These are phyloP conservation scores for Prunus armeniaca DNA, from an alignment of 306 rosid species.

Conservation along the genomic window DNA sequence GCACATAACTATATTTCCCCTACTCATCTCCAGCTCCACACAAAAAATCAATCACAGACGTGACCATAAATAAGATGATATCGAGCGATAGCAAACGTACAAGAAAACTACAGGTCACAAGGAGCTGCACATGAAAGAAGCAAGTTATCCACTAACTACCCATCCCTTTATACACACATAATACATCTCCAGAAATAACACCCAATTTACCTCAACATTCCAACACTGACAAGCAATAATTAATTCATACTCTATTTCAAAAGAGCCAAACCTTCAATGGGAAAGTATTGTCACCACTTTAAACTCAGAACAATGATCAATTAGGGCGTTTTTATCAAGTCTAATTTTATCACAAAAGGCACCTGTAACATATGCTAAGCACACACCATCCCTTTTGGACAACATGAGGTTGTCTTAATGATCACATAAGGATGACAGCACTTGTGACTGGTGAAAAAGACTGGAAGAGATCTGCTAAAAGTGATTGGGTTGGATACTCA, in stretches of 20 bases:
- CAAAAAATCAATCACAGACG: neutral
- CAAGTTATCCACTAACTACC: neutral
- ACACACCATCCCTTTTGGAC: neutral
- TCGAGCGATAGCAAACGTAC: neutral
- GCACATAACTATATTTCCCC: neutral
- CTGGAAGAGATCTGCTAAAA: constrained; percentile 11
- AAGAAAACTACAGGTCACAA: neutral
- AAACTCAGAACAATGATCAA: neutral
- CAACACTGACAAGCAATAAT: neutral
- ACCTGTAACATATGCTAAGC: neutral
- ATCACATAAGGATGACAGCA: neutral
- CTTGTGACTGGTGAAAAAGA: neutral
- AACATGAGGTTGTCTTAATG: neutral
- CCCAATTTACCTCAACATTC: too few relatives aligned
- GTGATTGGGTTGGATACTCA: neutral
- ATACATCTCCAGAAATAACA: too few relatives aligned
- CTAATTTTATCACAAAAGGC: neutral
- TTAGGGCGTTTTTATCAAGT: neutral
- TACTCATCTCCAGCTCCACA: neutral
- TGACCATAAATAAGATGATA: too few relatives aligned
- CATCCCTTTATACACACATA: neutral
- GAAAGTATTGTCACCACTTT: neutral
- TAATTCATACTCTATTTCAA: neutral
- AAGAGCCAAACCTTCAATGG: neutral
- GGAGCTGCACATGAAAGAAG: neutral